Conservation (phyloP, 176 grass and related monocot species). For the Olyra latifolia region DNA sequence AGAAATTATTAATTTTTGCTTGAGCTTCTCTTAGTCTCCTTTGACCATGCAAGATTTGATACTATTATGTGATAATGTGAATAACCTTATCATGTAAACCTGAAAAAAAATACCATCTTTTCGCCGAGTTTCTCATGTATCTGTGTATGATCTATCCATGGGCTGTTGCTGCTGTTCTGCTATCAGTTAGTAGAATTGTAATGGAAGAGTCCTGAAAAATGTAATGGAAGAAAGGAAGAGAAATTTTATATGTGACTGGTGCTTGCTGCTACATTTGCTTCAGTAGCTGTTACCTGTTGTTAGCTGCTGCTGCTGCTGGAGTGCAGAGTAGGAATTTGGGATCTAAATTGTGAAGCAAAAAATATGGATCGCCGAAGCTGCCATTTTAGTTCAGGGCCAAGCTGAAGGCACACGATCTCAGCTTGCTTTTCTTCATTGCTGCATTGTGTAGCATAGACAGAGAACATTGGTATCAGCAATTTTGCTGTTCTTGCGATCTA, state of each 20-base stretch:
- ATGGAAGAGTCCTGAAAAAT: constrained; percentile 19
- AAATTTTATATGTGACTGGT: constrained; percentile 15
- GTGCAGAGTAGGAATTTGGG: not conserved
- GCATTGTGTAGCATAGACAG: not conserved
- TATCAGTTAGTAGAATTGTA: not conserved
- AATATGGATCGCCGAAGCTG: not conserved
- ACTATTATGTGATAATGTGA: constrained; percentile 44
- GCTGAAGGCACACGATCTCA: not conserved
- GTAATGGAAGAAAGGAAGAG: constrained; percentile 32
- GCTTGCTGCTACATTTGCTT: not conserved
- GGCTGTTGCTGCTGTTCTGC: not conserved
- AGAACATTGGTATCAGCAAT: not conserved
- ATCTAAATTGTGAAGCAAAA: not conserved
- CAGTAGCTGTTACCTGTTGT: too few relatives aligned
- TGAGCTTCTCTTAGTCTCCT: not conserved
- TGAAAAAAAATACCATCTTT: constrained; percentile 4
- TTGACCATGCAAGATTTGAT: constrained; percentile 36
- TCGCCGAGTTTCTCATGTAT: not conserved
- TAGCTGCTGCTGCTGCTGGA: not conserved
- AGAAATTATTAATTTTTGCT: constrained; percentile 31
- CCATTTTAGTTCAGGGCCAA: not conserved
- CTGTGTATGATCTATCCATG: not conserved
- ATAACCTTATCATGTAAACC: constrained; percentile 41
- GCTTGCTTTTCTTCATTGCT: not conserved
- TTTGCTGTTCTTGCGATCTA: not conserved